Evolutionary conservation across 176 grass and related monocot species (phyloP).

Genomic region (Paspalum notatum): DNA sequence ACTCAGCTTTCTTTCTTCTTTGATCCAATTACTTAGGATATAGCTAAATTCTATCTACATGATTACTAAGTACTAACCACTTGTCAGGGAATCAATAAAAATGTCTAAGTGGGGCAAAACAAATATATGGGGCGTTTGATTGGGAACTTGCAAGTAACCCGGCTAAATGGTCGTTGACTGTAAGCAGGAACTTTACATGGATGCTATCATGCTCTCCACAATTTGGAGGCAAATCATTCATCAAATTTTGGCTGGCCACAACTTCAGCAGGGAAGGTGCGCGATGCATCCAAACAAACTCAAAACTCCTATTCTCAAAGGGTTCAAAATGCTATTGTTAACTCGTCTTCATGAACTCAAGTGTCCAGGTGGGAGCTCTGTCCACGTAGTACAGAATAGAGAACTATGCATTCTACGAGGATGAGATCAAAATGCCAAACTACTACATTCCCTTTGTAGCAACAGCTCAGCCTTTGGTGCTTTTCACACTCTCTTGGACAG

Average conservation of each 20-base stretch:
- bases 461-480: background rate
- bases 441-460: background rate
- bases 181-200: too few species aligned
- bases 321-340: background rate
- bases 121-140: too few species aligned
- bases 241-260: too few species aligned
- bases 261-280: too few species aligned
- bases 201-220: too few species aligned
- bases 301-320: background rate
- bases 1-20: background rate
- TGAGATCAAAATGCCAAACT: conserved; percentile 2
- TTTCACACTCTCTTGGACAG: background rate
- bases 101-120: too few species aligned
- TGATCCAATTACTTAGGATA: conserved; percentile 3
- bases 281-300: background rate
- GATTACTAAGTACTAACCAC: background rate
- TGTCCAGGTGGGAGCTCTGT: background rate
- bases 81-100: background rate
- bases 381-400: background rate
- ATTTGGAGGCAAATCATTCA: too few species aligned
- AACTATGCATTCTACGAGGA: background rate
- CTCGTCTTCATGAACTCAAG: background rate
- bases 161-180: too few species aligned
- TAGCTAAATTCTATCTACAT: background rate
- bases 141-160: too few species aligned